Conservation (phyloP, 257 asterid species). For the Solanum clarkiae region DNA sequence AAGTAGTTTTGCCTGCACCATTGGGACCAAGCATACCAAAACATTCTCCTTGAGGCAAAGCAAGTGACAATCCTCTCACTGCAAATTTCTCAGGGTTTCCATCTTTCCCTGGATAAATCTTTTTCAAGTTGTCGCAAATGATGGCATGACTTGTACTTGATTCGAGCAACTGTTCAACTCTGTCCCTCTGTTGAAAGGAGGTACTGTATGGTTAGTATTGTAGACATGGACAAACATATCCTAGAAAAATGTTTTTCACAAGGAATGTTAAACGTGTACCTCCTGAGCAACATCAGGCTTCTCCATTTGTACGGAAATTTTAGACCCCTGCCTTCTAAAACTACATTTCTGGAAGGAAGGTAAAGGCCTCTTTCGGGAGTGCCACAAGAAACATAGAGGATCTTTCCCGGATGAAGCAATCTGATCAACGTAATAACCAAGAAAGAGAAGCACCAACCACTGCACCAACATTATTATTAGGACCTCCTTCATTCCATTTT, state of each 20-base stretch:
- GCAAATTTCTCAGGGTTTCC: constrained; percentile 90
- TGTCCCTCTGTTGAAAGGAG: constrained; percentile 52
- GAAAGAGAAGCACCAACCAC: constrained; percentile 66
- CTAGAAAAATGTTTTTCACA: not conserved
- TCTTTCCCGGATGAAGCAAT: constrained; percentile 59
- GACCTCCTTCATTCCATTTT: constrained; percentile 65
- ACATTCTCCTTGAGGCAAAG: constrained; percentile 90
- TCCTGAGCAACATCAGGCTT: constrained; percentile 74
- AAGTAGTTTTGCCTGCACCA: constrained; percentile 98
- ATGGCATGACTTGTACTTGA: constrained; percentile 49
- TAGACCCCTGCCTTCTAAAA: constrained; percentile 66
- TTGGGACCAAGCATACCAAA: constrained; percentile 99
- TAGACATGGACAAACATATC: not conserved
- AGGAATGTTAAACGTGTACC: constrained; percentile 24
- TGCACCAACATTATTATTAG: constrained; percentile 61
- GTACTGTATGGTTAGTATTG: constrained; percentile 3
- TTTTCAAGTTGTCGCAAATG: constrained; percentile 63
- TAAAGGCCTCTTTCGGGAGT: constrained; percentile 29
- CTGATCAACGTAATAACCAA: constrained; percentile 71
- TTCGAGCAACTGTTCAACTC: constrained; percentile 69
- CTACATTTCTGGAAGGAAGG: constrained; percentile 57
- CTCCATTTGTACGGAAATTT: constrained; percentile 59
- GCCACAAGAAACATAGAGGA: constrained; percentile 42
- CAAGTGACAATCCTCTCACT: constrained; percentile 84
- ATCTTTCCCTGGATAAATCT: constrained; percentile 77